Evolutionary conservation across 768 basidiomycete species (phyloP).

Genomic region (Gloeostereum incarnatum): DNA sequence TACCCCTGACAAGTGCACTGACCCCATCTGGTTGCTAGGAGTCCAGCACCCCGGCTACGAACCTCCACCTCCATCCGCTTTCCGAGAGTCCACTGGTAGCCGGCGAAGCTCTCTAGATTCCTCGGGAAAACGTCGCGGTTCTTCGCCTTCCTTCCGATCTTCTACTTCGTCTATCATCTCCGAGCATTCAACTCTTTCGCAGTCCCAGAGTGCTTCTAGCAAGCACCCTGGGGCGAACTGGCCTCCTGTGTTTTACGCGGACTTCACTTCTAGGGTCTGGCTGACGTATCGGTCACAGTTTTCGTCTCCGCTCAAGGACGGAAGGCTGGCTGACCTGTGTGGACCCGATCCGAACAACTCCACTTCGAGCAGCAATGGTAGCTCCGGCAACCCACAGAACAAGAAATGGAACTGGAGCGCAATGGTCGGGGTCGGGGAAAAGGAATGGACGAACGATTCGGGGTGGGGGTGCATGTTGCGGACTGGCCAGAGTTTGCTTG

Average conservation of each 20-base stretch:
- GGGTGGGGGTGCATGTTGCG: conserved; percentile 93
- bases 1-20: conserved; percentile 69
- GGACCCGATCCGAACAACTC: conserved; percentile 6
- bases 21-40: conserved; percentile 87
- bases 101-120: conserved; percentile 32
- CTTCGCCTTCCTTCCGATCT: conserved; percentile 36
- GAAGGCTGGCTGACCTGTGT: conserved; percentile 26
- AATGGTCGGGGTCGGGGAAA: conserved; percentile 39
- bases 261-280: conserved; percentile 86
- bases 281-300: conserved; percentile 90
- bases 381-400: conserved; percentile 31
- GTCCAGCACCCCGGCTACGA: conserved; percentile 75
- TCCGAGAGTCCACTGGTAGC: conserved; percentile 7
- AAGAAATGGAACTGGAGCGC: conserved; percentile 58
- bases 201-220: conserved; percentile 16
- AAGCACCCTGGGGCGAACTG: conserved; percentile 44
- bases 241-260: conserved; percentile 79
- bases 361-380: conserved; percentile 6
- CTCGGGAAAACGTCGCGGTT: conserved; percentile 22
- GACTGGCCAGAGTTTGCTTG: conserved; percentile 78
- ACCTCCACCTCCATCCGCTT: conserved; percentile 14
- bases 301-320: conserved; percentile 69
- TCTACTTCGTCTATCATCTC: conserved; percentile 24
- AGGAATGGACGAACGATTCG: conserved; percentile 76
- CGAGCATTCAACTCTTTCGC: conserved; percentile 5